phyloP scores from a whole-genome alignment of 108 stramenopile species.

The Nitzschia palea region DNA sequence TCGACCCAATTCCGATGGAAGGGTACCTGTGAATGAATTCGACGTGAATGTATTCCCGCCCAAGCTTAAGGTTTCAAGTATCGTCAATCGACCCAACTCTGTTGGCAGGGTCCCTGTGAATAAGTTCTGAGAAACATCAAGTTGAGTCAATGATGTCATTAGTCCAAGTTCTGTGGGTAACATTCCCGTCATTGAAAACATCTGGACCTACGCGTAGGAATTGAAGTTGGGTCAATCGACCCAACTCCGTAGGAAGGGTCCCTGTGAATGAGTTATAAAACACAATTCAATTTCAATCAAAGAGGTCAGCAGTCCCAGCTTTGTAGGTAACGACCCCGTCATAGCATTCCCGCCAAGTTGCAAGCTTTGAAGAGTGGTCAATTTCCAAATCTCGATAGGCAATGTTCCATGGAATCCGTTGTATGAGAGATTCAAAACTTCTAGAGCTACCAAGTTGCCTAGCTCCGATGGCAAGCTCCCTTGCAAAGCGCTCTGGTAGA shows the following conservation, averaged over 20 bases:
- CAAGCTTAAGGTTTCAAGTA: conserved; percentile 27
- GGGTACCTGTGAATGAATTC: background rate
- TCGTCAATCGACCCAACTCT: conserved; percentile 24
- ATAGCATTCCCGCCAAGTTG: conserved; percentile 7
- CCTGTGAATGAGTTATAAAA: conserved; percentile 35
- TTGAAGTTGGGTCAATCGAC: conserved; percentile 2
- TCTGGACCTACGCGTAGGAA: conserved; percentile 31
- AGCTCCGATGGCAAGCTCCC: conserved; percentile 22
- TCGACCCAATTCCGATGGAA: conserved; percentile 14
- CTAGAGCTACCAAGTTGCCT: background rate
- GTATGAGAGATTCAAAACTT: conserved; percentile 3
- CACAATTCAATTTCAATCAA: background rate
- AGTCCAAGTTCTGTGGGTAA: conserved; percentile 50
- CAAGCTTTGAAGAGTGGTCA: conserved; percentile 41
- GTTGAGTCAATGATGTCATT: too few relatives aligned
- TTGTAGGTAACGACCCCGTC: background rate
- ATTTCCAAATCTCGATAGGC: conserved; percentile 37
- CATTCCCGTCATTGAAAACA: conserved; percentile 39
- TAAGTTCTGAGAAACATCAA: too few relatives aligned
- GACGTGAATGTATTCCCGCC: conserved; percentile 32
- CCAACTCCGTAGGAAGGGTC: conserved; percentile 29
- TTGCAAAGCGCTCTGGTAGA: conserved; percentile 2
- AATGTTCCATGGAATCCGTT: conserved; percentile 11
- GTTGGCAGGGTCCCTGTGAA: too few relatives aligned
- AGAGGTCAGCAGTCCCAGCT: background rate